A percentile compares a stretch with the other conserved stretches of the same genome.
Evolutionary conservation across 1,139 yeast species (phyloP).

Genomic region (Protomyces gravidus): DNA sequence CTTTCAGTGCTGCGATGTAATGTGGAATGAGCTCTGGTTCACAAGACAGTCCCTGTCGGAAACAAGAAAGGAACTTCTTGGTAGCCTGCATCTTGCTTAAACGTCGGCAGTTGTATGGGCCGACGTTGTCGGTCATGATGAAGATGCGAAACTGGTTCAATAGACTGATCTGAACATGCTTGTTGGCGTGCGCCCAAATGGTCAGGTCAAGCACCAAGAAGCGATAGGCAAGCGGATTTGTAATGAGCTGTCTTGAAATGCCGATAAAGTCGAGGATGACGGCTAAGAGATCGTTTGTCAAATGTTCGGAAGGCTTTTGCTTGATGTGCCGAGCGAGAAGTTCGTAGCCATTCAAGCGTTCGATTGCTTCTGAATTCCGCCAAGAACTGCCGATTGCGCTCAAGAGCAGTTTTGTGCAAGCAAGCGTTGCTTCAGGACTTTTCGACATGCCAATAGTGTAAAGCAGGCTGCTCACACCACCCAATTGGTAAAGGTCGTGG

Average conservation of each 20-base stretch:
- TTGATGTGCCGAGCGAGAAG: conserved; percentile 46
- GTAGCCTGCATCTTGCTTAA: conserved; percentile 53
- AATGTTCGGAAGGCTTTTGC: conserved; percentile 36
- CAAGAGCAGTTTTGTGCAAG: conserved; percentile 40
- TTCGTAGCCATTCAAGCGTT: conserved; percentile 46
- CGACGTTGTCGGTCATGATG: conserved; percentile 46
- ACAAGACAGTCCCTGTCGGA: conserved; percentile 45
- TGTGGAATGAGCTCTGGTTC: conserved; percentile 42
- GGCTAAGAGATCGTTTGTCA: conserved; percentile 43
- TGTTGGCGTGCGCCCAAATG: conserved; percentile 47
- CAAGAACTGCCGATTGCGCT: conserved; percentile 40
- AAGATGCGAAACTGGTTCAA: conserved; percentile 57
- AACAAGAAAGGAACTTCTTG: conserved; percentile 52
- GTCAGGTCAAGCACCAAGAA: conserved; percentile 49
- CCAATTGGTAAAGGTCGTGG: conserved; percentile 37
- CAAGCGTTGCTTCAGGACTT: conserved; percentile 36
- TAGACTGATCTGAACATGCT: conserved; percentile 50
- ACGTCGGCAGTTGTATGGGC: conserved; percentile 50
- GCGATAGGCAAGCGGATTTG: conserved; percentile 48
- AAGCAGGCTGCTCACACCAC: conserved; percentile 43
- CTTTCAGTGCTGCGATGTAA: conserved; percentile 42
- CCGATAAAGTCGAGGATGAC: conserved; percentile 48
- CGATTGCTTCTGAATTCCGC: conserved; percentile 43
- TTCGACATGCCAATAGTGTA: conserved; percentile 41
- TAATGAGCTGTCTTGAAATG: conserved; percentile 46